phyloP scores from a whole-genome alignment of 306 rosid genomes.

The Lupinus albus region DNA sequence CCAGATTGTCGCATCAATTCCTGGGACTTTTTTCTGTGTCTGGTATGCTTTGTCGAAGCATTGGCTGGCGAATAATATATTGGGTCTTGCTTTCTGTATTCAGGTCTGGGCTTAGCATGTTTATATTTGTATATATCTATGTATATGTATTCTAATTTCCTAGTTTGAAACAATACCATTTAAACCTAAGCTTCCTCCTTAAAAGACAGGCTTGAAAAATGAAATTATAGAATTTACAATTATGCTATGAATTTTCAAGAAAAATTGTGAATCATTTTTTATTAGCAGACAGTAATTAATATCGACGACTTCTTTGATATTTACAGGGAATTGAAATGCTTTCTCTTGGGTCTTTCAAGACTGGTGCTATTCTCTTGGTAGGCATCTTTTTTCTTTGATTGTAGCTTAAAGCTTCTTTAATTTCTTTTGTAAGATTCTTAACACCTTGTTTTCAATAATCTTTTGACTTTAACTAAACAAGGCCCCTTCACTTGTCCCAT shows the following conservation, averaged over 20 bases:
- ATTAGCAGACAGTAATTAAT: constrained; percentile 32
- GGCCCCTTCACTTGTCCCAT: background rate
- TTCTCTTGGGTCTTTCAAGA: constrained; percentile 97
- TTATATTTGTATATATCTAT: background rate
- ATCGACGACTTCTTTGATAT: constrained; percentile 20
- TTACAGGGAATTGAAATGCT: constrained; percentile 99
- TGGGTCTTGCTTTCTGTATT: constrained; percentile 96
- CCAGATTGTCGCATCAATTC: constrained; percentile 85
- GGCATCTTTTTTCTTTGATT: constrained; percentile 32
- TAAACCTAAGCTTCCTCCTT: constrained; percentile 7
- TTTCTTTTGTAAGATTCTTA: constrained; percentile 1
- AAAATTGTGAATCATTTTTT: constrained; percentile 9
- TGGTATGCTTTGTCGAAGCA: constrained; percentile 95
- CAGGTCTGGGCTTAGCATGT: constrained; percentile 59
- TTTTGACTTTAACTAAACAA: constrained; percentile 27
- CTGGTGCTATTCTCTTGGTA: constrained; percentile 98
- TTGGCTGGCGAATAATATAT: constrained; percentile 93
- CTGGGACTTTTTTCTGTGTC: constrained; percentile 95
- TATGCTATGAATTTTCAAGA: constrained; percentile 5
- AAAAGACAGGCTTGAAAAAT: background rate
- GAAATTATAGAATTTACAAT: background rate
- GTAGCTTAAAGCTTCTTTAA: background rate
- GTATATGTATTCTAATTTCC: background rate
- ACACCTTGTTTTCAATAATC: constrained; percentile 6
- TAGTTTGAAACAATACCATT: constrained; percentile 13